Conservation (phyloP, 306 rosid species). For the Pterocarpus macrocarpus region DNA sequence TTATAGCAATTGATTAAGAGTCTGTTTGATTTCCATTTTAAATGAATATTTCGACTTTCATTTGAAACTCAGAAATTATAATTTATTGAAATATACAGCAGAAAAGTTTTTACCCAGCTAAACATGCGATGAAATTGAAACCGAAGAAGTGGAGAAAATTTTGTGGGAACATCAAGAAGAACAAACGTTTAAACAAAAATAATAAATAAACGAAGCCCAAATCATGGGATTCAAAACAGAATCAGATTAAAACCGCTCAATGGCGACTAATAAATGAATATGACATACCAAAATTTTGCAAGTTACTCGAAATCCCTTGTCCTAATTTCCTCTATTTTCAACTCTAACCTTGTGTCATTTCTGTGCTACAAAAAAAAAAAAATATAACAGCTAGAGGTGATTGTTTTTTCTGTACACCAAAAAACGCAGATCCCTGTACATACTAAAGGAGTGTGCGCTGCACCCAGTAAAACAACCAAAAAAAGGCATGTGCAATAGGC, state of each 20-base stretch:
- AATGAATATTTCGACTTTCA: too few relatives aligned
- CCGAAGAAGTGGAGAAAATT: too few relatives aligned
- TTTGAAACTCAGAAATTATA: too few relatives aligned
- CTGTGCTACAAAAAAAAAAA: constrained; percentile 60
- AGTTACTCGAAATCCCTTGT: constrained; percentile 23
- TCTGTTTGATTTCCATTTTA: too few relatives aligned
- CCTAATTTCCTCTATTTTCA: constrained; percentile 45
- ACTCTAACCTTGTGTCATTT: constrained; percentile 50
- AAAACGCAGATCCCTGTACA: constrained; percentile 62
- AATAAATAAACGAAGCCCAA: too few relatives aligned
- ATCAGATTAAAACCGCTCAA: neutral
- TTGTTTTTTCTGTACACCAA: constrained; percentile 66
- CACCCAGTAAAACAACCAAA: constrained; percentile 42
- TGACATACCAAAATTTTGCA: constrained; percentile 46
- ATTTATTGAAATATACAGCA: too few relatives aligned
- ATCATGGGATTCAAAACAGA: neutral
- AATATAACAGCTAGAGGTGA: constrained; percentile 41
- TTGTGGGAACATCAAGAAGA: neutral
- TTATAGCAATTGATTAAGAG: too few relatives aligned
- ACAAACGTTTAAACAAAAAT: neutral
- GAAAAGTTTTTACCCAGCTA: too few relatives aligned
- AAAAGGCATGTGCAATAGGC: constrained; percentile 5
- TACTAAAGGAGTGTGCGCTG: constrained; percentile 33
- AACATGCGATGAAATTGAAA: too few relatives aligned
- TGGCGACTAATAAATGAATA: constrained; percentile 34